Evolutionary conservation across 768 basidiomycete genomes (phyloP).

Genomic region (Lactarius hengduanensis): DNA sequence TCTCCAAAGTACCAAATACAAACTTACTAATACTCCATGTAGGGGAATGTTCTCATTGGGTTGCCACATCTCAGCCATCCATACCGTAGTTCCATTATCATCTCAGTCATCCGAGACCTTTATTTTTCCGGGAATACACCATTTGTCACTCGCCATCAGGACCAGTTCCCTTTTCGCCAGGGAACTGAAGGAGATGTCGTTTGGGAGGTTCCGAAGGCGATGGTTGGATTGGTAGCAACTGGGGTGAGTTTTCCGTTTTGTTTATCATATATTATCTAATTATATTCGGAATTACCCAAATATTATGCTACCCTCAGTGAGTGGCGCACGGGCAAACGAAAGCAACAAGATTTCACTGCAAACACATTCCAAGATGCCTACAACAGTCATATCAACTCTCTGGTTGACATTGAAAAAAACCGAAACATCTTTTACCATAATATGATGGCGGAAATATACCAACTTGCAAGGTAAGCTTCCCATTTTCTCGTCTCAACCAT

Average conservation of each 20-base stretch:
- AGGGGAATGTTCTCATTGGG: neutral
- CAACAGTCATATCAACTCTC: neutral
- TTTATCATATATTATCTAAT: neutral
- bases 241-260: neutral
- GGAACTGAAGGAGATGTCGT: neutral
- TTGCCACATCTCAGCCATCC: neutral
- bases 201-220: neutral
- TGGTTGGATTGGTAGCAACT: neutral
- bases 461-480: neutral
- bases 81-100: neutral
- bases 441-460: neutral
- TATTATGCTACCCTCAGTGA: neutral
- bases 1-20: fast-evolving
- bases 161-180: neutral
- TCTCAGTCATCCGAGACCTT: neutral
- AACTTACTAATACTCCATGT: neutral
- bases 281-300: neutral
- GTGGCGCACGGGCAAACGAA: neutral
- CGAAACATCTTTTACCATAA: neutral
- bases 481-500: neutral
- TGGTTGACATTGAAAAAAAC: neutral
- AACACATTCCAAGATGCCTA: neutral
- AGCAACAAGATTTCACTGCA: neutral
- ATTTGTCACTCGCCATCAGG: neutral
- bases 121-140: fast-evolving